Base-by-base conservation (phyloP, 352 stramenopile species). In the Globisporangium ultimum region DNA sequence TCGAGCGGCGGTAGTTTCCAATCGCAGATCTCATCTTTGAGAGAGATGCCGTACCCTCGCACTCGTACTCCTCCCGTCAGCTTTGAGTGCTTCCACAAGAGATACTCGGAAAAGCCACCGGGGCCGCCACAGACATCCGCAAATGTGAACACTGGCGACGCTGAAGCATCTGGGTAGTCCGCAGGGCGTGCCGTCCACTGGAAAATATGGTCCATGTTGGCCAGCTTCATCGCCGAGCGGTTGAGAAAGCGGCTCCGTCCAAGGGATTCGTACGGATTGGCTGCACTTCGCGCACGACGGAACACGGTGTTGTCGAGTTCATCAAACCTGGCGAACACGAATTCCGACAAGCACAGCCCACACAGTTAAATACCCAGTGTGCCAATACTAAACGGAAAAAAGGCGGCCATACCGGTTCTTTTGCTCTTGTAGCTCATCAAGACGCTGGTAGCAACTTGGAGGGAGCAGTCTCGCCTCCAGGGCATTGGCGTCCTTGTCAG, bases 161-260 rank as follows among this genome's bases (percentile, higher is more conserved):
- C 15, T 15, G 32, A n/a, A 14, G 48, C 28, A 10, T 36, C 7
- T 36, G 3, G 28, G 8, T 11, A 5, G 7, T 5, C 28, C 2
- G 28, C 28, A 10, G 28, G 0, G 28, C 28, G 4, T 10, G 11
- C 50, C 24, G 79, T 90, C 67, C 68, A 88, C 10, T 65, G 18
- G 40, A 91, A 89, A 11, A 89, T 54, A 48, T 82, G 66, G 55
- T 94, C 80, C 48, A 94, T 59, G 28, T 88, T 82, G 50, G 77
- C 84, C 47, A 94, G 66, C 54, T 94, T 94, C 78, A 94, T 89
- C 3, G 84, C 84, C 36, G 84, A 89, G 15, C 84, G 80, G 48
- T 92, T 92, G 53, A 94, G 60, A 40, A 94, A 94, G 7, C 63
- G 74, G 54, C 76, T 64, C 52, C 71, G 73, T 2, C 84, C 84